Percentiles rank a stretch among this genome's conserved stretches.
Conservation (phyloP, 2,329 filamentous ascomycete species). For the Pseudopyricularia javanii region DNA sequence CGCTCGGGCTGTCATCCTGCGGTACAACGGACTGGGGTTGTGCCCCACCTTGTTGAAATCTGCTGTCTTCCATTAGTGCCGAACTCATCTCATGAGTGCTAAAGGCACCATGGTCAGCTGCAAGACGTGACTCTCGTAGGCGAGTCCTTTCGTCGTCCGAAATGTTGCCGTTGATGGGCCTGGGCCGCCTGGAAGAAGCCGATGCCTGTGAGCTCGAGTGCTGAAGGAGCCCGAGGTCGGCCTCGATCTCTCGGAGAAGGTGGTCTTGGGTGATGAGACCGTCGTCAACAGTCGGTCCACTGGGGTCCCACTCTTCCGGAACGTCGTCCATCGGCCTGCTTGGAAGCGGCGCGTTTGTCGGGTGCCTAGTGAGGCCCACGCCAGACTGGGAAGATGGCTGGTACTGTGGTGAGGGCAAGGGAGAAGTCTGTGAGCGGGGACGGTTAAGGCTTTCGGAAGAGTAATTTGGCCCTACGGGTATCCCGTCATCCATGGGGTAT, state of each 20-base stretch:
- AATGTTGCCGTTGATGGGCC: slow-evolving; percentile 32
- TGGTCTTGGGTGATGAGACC: slow-evolving; percentile 35
- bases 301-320: slow-evolving; percentile 29
- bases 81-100: slow-evolving; percentile 74
- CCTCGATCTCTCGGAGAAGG: slow-evolving; percentile 46
- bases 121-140: slow-evolving; percentile 52
- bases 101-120: slow-evolving; percentile 76
- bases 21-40: slow-evolving; percentile 30
- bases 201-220: slow-evolving; percentile 7
- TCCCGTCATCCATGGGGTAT: slow-evolving; percentile 39
- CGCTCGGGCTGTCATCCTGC: slow-evolving; percentile 44
- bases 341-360: slow-evolving; percentile 48
- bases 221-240: slow-evolving; percentile 29
- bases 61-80: slow-evolving; percentile 66
- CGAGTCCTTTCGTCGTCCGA: slow-evolving; percentile 32
- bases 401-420: slow-evolving; percentile 28
- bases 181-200: slow-evolving; percentile 21
- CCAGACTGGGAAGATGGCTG: slow-evolving; percentile 24
- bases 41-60: slow-evolving; percentile 36
- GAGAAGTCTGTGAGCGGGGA: slow-evolving; percentile 35
- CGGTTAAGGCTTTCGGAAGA: slow-evolving; percentile 29
- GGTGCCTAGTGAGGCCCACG: slow-evolving; percentile 39
- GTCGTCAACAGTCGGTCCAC: slow-evolving; percentile 18
- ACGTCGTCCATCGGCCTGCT: slow-evolving; percentile 34
- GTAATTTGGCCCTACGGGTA: slow-evolving; percentile 39